Evolutionary conservation across 768 basidiomycete species (phyloP).

Genomic region (Rhodocollybia butyracea): DNA sequence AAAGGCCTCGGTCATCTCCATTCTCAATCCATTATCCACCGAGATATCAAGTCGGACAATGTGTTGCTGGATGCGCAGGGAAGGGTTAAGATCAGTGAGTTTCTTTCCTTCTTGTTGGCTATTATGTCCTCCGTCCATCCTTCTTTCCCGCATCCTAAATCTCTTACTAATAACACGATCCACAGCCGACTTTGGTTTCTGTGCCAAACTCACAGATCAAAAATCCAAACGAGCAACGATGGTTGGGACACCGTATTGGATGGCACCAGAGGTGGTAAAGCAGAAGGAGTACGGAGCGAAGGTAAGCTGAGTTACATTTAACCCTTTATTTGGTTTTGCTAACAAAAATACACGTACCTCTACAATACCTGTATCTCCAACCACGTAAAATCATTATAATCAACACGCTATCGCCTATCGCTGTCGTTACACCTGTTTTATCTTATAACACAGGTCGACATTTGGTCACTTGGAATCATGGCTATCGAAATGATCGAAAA

Average conservation of each 20-base stretch:
- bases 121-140: background rate
- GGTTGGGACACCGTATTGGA: constrained; percentile 98
- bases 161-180: background rate
- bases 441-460: constrained; percentile 40
- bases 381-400: too few species aligned
- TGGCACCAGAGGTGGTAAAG: constrained; percentile 98
- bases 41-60: constrained; percentile 97
- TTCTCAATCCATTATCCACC: constrained; percentile 91
- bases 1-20: constrained; percentile 92
- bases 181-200: constrained; percentile 94
- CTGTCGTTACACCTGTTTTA: background rate
- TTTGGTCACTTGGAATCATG: constrained; percentile 98
- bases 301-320: constrained; percentile 44
- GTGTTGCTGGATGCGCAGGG: constrained; percentile 91
- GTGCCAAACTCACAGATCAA: constrained; percentile 92
- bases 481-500: constrained; percentile 99
- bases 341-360: too few species aligned
- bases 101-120: background rate
- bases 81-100: constrained; percentile 93
- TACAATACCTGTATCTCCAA: too few species aligned
- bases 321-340: too few species aligned
- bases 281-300: constrained; percentile 97
- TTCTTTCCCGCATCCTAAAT: constrained; percentile 4
- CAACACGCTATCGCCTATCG: too few species aligned
- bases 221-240: constrained; percentile 98